Percentiles rank a stretch among this genome's conserved stretches.
phyloP scores from a whole-genome alignment of 2,329 filamentous ascomycete genomes.

The Aspergillus clavatus region DNA sequence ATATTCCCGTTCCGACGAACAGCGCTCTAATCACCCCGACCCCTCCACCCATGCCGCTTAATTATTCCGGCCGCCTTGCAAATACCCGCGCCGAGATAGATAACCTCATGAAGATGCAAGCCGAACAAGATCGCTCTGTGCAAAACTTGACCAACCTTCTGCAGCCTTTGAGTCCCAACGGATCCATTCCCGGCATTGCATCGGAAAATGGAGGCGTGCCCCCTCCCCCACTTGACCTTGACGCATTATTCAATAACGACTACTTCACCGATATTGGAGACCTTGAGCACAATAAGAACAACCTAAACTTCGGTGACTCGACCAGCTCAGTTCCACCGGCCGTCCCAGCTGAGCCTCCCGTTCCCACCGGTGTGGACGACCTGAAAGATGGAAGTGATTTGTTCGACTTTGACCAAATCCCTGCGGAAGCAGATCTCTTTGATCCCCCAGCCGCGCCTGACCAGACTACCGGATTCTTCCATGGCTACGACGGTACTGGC shows the following conservation, averaged over 20 bases:
- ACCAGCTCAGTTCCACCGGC: constrained; percentile 14
- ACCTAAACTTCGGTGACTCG: constrained; percentile 21
- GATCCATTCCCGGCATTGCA: constrained; percentile 66
- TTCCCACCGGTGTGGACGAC: constrained; percentile 18
- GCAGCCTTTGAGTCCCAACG: constrained; percentile 74
- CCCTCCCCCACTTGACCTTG: constrained; percentile 49
- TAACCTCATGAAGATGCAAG: constrained; percentile 70
- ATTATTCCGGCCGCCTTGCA: constrained; percentile 48
- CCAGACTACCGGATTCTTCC: constrained; percentile 26
- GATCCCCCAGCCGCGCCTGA: constrained; percentile 21
- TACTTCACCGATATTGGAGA: constrained; percentile 47
- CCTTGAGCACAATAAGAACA: constrained; percentile 26
- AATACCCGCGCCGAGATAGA: constrained; percentile 72
- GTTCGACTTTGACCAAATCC: constrained; percentile 40
- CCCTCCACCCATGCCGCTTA: constrained; percentile 51
- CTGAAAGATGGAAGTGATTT: constrained; percentile 36
- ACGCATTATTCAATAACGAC: constrained; percentile 55
- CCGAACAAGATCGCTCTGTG: constrained; percentile 72
- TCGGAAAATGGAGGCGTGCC: constrained; percentile 39
- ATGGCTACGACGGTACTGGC: constrained; percentile 29
- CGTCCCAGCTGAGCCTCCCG: constrained; percentile 14
- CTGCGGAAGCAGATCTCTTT: constrained; percentile 31
- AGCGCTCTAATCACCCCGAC: constrained; percentile 55
- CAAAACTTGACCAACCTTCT: constrained; percentile 69
- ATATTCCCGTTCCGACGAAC: constrained; percentile 39